Percentiles rank a stretch among this genome's conserved stretches.
These are phyloP conservation scores for Oryza longistaminata DNA, from an alignment of 176 grass and related monocot species.

Conservation along the genomic window DNA sequence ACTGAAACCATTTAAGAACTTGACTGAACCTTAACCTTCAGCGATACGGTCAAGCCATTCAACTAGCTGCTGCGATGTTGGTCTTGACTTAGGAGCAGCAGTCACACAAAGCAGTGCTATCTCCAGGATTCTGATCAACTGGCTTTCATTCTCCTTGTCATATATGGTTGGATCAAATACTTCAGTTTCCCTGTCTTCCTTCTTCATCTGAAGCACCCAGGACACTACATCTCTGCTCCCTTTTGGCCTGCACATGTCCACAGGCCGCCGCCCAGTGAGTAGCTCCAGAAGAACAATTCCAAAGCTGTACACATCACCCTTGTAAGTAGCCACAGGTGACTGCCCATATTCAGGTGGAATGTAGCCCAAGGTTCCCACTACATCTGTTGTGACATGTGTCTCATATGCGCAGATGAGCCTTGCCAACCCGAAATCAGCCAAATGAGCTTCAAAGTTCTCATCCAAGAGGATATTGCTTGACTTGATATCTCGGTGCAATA, in stretches of 20 bases:
- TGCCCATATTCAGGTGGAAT: constrained; percentile 91
- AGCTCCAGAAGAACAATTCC: constrained; percentile 94
- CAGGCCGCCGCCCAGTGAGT: constrained; percentile 72
- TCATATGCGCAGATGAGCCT: constrained; percentile 70
- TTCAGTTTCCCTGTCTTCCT: constrained; percentile 64
- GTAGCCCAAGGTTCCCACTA: constrained; percentile 86
- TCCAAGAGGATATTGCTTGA: constrained; percentile 96
- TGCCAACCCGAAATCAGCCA: constrained; percentile 88
- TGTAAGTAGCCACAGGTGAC: constrained; percentile 75
- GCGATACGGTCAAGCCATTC: constrained; percentile 69
- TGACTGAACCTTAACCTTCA: constrained; percentile 6
- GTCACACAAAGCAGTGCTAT: constrained; percentile 82
- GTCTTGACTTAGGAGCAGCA: constrained; percentile 72
- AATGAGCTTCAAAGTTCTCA: constrained; percentile 78
- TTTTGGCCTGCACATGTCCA: constrained; percentile 93
- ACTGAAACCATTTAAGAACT: background rate
- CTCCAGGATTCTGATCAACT: constrained; percentile 67
- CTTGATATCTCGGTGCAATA: constrained; percentile 94
- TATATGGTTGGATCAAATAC: constrained; percentile 72
- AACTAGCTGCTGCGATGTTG: constrained; percentile 64
- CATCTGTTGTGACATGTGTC: constrained; percentile 93
- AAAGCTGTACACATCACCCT: constrained; percentile 90
- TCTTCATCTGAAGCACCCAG: constrained; percentile 88
- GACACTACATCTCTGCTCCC: constrained; percentile 84
- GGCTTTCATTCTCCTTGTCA: constrained; percentile 44